Base-by-base conservation (phyloP, 805 yeast genomes). In the Myxozyma melibiosi region DNA sequence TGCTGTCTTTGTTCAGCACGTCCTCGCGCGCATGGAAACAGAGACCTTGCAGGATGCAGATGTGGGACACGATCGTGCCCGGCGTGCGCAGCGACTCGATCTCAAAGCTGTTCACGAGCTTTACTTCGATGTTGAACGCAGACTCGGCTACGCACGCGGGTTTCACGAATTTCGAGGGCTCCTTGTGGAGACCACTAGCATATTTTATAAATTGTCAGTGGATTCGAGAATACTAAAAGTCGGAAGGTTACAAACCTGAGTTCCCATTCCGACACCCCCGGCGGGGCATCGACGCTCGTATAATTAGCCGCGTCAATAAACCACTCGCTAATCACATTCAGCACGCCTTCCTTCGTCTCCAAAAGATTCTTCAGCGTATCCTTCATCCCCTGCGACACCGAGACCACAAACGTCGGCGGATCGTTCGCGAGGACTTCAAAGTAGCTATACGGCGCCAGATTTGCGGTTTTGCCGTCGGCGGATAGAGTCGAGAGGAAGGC, bases 401-500 rank as follows among this genome's bases (percentile, higher is more conserved):
- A 82, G 38, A 84, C 49, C 2, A 73, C 71, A 65, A 84, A 84
- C 9, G 80, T 74, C 2, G 88, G 88, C 3, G 88, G 88, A 59
- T 83, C 84, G 53, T 71, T 69, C 46, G 72, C 73, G 14, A 78
- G 77, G 24, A 81, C 60, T 25, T 71, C 72, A 66, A 81, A 81
- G 68, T 74, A 84, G 11, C 85, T 81, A 65, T 80, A 84, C n/a
- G 88, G 88, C 0, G 88, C 80, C 38, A 84, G 67, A 65, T 84
- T 84, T 30, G 64, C 63, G 1, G 62, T 64, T 28, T 38, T 30
- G 0, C 86, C 85, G 9, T 74, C 72, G 5, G 62, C 58, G 27
- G 74, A 67, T 1, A 79, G 65, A 0, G 85, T 76, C 4, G 86
- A 78, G 2, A 84, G 69, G 55, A 84, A 78, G 3, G 82, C 88